Evolutionary conservation across 1,139 yeast genomes (phyloP), one percentile per base, ranked within the genome.

Genomic region (Yamadazyma spencermartinsiae): DNA sequence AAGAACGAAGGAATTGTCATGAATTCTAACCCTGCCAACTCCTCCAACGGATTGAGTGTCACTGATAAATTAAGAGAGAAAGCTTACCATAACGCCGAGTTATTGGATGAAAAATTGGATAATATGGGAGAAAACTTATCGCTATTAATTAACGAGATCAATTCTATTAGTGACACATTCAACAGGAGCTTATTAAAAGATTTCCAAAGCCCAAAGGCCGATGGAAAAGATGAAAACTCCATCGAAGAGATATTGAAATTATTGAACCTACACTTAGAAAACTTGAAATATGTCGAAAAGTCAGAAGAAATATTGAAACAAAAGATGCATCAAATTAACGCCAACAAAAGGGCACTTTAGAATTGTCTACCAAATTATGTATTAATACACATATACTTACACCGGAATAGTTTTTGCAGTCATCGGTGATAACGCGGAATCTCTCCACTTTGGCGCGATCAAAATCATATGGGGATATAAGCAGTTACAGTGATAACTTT

Each of bases 11-110:
- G 38, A 35, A 35, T 48, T 25, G 33, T 48, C 23, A 33, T 42
- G 31, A 35, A 33, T 14, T 28, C 45, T 14, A 41, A 39, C 15
- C 35, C 41, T 21, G 40, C 41, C 17, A 49, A 44, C 25, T 29
- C 36, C 8, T 40, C 33, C 11, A 42, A 39, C 11, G 58, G 62
- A n/a, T 56, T 68, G 34, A 67, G 66, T 46, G 67, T 66, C n/a
- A 69, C 76, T 31, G 98, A 92, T 58, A 88, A 86, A 60, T 87
- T 89, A 55, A 81, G 98, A 52, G 94, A 86, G 55, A 86, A 85
- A 55, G 95, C 96, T 0, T 92, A 90, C 58, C 82, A 80, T 48
- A 77, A 89, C 31, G 98, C 98, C 0, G 95, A 90, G 56, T 70
- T 81, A 38, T 69, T 92, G 48, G 95, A 88, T 56, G 92, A 84